Percentiles rank a stretch among this genome's conserved stretches.
These are phyloP conservation scores for Tanozyma kutaoensis DNA, from an alignment of 805 yeast genomes.

Conservation along the genomic window DNA sequence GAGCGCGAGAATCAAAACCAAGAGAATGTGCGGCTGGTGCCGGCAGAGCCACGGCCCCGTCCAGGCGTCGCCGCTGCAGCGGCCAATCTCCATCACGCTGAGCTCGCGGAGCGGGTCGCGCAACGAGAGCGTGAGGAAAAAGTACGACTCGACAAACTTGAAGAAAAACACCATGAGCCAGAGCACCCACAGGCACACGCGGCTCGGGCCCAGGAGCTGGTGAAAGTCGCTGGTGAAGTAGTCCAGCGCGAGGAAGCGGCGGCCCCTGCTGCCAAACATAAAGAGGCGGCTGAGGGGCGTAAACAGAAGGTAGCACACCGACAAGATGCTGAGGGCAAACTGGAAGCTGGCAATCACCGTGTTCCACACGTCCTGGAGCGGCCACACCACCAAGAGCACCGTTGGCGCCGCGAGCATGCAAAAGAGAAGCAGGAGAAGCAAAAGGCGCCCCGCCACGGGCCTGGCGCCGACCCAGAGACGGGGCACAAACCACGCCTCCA, in stretches of 20 bases:
- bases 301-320: too few species aligned
- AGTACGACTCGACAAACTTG: conserved; percentile 66
- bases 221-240: conserved; percentile 49
- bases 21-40: conserved; percentile 42
- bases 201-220: conserved; percentile 36
- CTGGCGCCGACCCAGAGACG: conserved; percentile 63
- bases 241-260: conserved; percentile 11
- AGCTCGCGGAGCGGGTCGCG: conserved; percentile 65
- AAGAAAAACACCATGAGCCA: conserved; percentile 59
- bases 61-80: conserved; percentile 50
- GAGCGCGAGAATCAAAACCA: conserved; percentile 40
- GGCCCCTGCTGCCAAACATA: too few species aligned
- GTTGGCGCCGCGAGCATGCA: conserved; percentile 36
- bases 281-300: too few species aligned
- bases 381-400: conserved; percentile 27
- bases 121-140: conserved; percentile 59
- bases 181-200: conserved; percentile 50
- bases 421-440: conserved; percentile 28
- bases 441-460: conserved; percentile 36
- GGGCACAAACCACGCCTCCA: conserved; percentile 56
- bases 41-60: conserved; percentile 41
- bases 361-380: too few species aligned
- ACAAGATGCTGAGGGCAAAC: too few species aligned
- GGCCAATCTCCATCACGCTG: conserved; percentile 35
- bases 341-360: too few species aligned